Percentiles rank a stretch among this genome's conserved stretches.
phyloP scores from a whole-genome alignment of 2,329 filamentous ascomycete species.

The Purpureocillium takamizusanense region DNA sequence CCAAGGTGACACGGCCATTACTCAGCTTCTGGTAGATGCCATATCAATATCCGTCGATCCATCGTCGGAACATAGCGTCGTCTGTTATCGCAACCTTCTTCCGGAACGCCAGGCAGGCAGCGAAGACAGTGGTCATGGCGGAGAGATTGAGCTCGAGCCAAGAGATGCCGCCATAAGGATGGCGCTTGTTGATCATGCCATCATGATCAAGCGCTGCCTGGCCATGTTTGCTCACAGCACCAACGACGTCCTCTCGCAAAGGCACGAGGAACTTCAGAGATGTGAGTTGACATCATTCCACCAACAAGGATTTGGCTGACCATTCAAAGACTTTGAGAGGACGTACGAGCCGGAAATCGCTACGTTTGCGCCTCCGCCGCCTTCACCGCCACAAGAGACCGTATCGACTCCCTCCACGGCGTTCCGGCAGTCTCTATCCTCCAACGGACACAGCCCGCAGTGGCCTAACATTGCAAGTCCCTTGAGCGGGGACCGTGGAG shows the following conservation, averaged over 20 bases:
- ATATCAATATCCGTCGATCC: slow-evolving; percentile 70
- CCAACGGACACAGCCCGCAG: slow-evolving; percentile 24
- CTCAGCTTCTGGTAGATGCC: slow-evolving; percentile 63
- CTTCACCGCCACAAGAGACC: slow-evolving; percentile 24
- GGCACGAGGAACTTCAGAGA: slow-evolving; percentile 51
- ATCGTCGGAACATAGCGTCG: slow-evolving; percentile 65
- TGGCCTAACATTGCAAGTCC: slow-evolving; percentile 21
- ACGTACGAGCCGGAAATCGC: slow-evolving; percentile 59
- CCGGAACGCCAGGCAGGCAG: slow-evolving; percentile 38
- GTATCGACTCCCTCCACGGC: slow-evolving; percentile 34
- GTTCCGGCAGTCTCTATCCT: slow-evolving; percentile 41
- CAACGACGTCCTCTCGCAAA: slow-evolving; percentile 47
- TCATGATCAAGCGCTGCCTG: slow-evolving; percentile 78
- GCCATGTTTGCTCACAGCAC: slow-evolving; percentile 56
- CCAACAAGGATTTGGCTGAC: slow-evolving; percentile 9
- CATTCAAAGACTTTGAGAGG: slow-evolving; percentile 45
- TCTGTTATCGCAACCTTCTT: slow-evolving; percentile 67
- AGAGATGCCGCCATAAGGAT: slow-evolving; percentile 75
- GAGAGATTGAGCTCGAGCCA: slow-evolving; percentile 39
- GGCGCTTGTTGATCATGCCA: slow-evolving; percentile 79
- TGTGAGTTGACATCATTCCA: slow-evolving; percentile 39
- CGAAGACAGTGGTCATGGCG: slow-evolving; percentile 29
- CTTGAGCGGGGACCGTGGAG: slow-evolving; percentile 27
- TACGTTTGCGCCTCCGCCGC: slow-evolving; percentile 46
- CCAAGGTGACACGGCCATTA: slow-evolving; percentile 63